These are phyloP conservation scores for Fusarium sp. DNA, from an alignment of 2,329 filamentous ascomycete genomes.

Conservation along the genomic window DNA sequence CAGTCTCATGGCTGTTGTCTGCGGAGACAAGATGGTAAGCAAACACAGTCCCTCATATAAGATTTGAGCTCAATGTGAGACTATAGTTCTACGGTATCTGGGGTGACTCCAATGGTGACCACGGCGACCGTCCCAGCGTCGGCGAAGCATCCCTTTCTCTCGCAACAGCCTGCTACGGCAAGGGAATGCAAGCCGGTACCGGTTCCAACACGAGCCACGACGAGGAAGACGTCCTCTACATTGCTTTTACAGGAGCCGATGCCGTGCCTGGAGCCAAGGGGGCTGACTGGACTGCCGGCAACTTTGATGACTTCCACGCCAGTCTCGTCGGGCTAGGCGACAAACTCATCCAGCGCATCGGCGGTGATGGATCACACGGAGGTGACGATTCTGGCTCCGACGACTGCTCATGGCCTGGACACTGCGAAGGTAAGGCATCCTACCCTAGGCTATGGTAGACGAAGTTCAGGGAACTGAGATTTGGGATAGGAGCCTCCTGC, in stretches of 20 bases:
- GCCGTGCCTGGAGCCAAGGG: slow-evolving; percentile 68
- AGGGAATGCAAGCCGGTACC: slow-evolving; percentile 60
- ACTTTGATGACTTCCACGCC: slow-evolving; percentile 58
- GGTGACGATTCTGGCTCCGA: neutral
- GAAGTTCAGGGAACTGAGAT: neutral
- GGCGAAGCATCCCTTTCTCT: slow-evolving; percentile 70
- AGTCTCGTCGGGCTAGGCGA: slow-evolving; percentile 15
- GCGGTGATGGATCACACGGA: neutral
- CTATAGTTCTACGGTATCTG: slow-evolving; percentile 68
- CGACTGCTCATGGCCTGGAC: slow-evolving; percentile 13
- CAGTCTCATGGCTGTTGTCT: slow-evolving; percentile 70
- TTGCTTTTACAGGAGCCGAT: slow-evolving; percentile 69
- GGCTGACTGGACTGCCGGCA: slow-evolving; percentile 67
- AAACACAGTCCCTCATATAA: neutral
- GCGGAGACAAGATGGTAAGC: slow-evolving; percentile 62
- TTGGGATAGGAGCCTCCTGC: slow-evolving; percentile 2
- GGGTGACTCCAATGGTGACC: slow-evolving; percentile 71
- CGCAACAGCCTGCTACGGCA: slow-evolving; percentile 68
- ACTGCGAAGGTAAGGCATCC: slow-evolving; percentile 5
- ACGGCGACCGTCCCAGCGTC: slow-evolving; percentile 57
- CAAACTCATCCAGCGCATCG: slow-evolving; percentile 16
- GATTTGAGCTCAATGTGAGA: neutral
- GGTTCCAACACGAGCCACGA: slow-evolving; percentile 61
- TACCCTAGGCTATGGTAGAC: neutral
- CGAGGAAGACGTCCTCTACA: slow-evolving; percentile 71